Percentiles rank a stretch among this genome's conserved stretches.
Conservation (phyloP, 352 stramenopile genomes). For the Phytophthora pini region DNA sequence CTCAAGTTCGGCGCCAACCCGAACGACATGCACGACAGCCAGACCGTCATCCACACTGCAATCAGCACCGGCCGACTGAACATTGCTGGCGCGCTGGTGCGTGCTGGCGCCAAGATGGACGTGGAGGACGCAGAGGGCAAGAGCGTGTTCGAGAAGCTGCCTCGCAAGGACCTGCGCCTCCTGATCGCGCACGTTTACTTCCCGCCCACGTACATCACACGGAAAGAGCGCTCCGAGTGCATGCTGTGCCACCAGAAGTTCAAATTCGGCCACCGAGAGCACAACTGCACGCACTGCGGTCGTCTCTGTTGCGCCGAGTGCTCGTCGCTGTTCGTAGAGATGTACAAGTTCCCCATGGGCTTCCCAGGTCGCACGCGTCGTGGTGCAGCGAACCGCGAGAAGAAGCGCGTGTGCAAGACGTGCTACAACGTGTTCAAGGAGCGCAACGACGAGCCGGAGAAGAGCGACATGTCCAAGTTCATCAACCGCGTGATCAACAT, state of each 20-base stretch:
- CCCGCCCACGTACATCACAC: constrained; percentile 86
- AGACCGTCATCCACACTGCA: constrained; percentile 89
- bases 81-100: constrained; percentile 82
- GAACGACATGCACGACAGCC: constrained; percentile 90
- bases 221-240: constrained; percentile 83
- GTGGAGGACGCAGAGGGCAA: constrained; percentile 85
- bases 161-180: constrained; percentile 72
- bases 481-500: constrained; percentile 85
- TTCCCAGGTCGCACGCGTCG: constrained; percentile 80
- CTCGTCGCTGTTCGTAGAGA: constrained; percentile 67
- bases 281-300: constrained; percentile 88
- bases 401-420: constrained; percentile 87
- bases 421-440: constrained; percentile 89
- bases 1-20: constrained; percentile 89
- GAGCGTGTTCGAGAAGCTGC: constrained; percentile 87
- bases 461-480: constrained; percentile 68
- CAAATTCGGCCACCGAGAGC: constrained; percentile 86
- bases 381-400: constrained; percentile 65
- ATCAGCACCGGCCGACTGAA: constrained; percentile 66
- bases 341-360: constrained; percentile 86
- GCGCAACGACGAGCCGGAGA: constrained; percentile 70
- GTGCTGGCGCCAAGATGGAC: constrained; percentile 88
- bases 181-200: constrained; percentile 89
- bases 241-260: constrained; percentile 90
- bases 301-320: constrained; percentile 81